A percentile compares a stretch with the other conserved stretches of the same genome.
Evolutionary conservation across 495 filamentous ascomycete species (phyloP).

Genomic region (Penicillium cinerascens): DNA sequence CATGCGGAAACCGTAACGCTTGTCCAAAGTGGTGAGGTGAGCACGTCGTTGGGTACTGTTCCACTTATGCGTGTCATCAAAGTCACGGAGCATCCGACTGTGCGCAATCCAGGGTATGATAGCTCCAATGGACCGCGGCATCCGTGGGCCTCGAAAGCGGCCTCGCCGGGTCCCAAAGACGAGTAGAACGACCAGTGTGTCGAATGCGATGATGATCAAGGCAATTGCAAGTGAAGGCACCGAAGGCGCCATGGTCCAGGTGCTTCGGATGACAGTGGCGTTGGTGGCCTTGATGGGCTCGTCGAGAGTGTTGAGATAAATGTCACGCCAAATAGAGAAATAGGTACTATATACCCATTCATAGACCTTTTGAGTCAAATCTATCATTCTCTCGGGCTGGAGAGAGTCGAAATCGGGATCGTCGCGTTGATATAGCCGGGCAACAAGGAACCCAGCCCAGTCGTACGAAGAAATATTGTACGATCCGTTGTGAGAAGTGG

Average conservation of each 20-base stretch:
- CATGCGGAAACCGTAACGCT: conserved; percentile 38
- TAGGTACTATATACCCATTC: conserved; percentile 44
- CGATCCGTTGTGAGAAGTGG: conserved; percentile 20
- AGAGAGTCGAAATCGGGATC: conserved; percentile 27
- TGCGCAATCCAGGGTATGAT: conserved; percentile 41
- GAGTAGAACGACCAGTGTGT: conserved; percentile 36
- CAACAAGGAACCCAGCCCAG: conserved; percentile 41
- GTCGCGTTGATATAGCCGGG: conserved; percentile 33
- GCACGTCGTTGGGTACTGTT: conserved; percentile 28
- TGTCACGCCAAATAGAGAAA: conserved; percentile 37
- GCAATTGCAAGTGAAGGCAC: conserved; percentile 31
- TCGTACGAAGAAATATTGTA: conserved; percentile 37
- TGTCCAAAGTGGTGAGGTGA: conserved; percentile 28
- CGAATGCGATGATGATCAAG: conserved; percentile 34
- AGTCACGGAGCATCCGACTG: conserved; percentile 39
- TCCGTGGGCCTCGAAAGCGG: conserved; percentile 36
- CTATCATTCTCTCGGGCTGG: conserved; percentile 20
- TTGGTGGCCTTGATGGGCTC: conserved; percentile 20
- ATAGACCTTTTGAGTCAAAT: conserved; percentile 34
- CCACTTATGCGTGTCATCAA: conserved; percentile 33
- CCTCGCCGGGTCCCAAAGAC: conserved; percentile 40
- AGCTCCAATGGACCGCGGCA: conserved; percentile 39
- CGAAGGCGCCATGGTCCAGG: conserved; percentile 36
- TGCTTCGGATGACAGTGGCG: conserved; percentile 31
- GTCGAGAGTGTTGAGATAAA: conserved; percentile 32